These are phyloP conservation scores for Diaporthe australafricana DNA, from an alignment of 2,329 filamentous ascomycete genomes.

Conservation along the genomic window DNA sequence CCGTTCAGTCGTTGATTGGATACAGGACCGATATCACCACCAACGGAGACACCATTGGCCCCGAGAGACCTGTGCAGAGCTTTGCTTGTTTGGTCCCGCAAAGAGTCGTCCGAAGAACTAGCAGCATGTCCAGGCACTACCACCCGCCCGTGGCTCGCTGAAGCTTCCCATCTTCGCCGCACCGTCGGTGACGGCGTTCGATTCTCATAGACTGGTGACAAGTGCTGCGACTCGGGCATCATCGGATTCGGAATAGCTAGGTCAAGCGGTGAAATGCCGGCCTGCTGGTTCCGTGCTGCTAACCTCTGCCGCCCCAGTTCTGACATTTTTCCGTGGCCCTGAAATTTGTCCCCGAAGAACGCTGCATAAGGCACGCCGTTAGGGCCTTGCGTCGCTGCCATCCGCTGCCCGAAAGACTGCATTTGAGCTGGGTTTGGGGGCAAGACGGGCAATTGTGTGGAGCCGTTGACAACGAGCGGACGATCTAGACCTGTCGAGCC, in stretches of 20 bases:
- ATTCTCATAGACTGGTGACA: constrained; percentile 81
- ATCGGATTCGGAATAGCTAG: constrained; percentile 61
- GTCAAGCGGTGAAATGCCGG: constrained; percentile 66
- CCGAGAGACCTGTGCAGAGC: constrained; percentile 36
- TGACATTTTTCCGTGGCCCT: constrained; percentile 46
- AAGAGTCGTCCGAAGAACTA: constrained; percentile 36
- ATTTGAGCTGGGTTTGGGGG: constrained; percentile 36
- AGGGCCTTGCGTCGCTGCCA: constrained; percentile 43
- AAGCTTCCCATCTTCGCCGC: constrained; percentile 63
- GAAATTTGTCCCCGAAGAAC: constrained; percentile 44
- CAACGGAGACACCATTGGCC: constrained; percentile 42
- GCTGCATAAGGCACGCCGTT: constrained; percentile 41
- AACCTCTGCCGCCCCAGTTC: constrained; percentile 51
- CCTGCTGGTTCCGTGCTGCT: constrained; percentile 57
- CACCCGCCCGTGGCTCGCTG: constrained; percentile 39
- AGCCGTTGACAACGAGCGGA: constrained; percentile 66
- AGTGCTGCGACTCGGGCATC: constrained; percentile 59
- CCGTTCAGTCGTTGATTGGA: constrained; percentile 53
- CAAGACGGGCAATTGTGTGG: constrained; percentile 41
- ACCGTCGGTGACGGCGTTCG: constrained; percentile 77
- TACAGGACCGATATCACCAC: constrained; percentile 41
- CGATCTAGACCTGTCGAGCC: constrained; percentile 50
- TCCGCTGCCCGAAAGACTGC: constrained; percentile 47
- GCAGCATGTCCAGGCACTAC: constrained; percentile 32
- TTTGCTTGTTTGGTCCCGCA: constrained; percentile 32